Percentiles rank a stretch among this genome's conserved stretches.
phyloP scores from a whole-genome alignment of 768 basidiomycete species.

The Cystobasidium tubakii region DNA sequence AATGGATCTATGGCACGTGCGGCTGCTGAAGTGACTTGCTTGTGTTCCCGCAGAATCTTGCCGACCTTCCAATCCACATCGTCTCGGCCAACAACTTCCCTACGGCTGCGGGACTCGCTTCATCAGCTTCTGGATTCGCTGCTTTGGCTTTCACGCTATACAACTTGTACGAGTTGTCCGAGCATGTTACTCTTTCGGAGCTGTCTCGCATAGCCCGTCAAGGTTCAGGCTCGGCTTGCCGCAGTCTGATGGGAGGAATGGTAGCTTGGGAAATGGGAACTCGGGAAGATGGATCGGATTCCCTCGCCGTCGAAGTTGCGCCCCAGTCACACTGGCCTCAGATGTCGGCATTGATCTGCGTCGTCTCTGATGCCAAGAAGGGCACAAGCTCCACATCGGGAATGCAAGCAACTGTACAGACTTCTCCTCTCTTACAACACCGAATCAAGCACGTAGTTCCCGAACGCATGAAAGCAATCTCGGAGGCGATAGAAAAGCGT shows the following conservation, averaged over 20 bases:
- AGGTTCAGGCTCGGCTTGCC: constrained; percentile 95
- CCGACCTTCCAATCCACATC: constrained; percentile 72
- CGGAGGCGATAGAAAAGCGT: constrained; percentile 65
- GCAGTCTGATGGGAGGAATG: constrained; percentile 93
- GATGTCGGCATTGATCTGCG: constrained; percentile 93
- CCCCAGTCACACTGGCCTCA: constrained; percentile 84
- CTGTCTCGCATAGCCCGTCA: constrained; percentile 93
- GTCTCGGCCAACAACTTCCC: constrained; percentile 98
- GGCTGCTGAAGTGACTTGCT: background rate
- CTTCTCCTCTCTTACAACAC: constrained; percentile 76
- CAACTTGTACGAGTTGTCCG: constrained; percentile 67
- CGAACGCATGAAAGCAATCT: constrained; percentile 72
- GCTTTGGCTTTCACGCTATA: constrained; percentile 87
- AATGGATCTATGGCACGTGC: background rate
- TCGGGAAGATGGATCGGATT: constrained; percentile 68
- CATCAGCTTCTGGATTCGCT: constrained; percentile 93
- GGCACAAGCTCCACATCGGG: constrained; percentile 89
- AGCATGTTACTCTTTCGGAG: constrained; percentile 63
- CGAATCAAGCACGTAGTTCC: constrained; percentile 84
- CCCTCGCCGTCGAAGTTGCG: constrained; percentile 79
- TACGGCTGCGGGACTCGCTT: constrained; percentile 94
- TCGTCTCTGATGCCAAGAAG: constrained; percentile 93
- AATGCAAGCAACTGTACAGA: constrained; percentile 96
- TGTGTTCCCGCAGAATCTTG: constrained; percentile 54
- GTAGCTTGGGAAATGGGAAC: constrained; percentile 87